phyloP scores from a whole-genome alignment of 192 early-diverging fungal genomes.

The Coemansia sp. region DNA sequence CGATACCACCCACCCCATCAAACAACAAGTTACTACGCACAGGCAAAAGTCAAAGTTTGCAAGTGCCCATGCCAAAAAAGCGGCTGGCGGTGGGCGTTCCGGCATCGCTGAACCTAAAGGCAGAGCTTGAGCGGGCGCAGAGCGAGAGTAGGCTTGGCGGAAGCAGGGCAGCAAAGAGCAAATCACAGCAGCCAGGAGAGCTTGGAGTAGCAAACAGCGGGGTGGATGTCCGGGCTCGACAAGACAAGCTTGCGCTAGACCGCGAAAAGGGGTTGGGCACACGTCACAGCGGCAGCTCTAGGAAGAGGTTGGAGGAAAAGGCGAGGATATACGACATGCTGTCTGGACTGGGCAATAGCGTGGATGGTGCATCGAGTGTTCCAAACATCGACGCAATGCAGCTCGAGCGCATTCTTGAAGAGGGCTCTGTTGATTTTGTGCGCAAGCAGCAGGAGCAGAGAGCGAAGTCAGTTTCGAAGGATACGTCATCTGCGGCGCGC shows the following conservation, averaged over 20 bases:
- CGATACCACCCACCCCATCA: constrained; percentile 8
- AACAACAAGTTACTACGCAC: not conserved
- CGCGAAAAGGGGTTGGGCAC: not conserved
- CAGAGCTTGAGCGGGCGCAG: constrained; percentile 35
- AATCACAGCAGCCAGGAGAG: not conserved
- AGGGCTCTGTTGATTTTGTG: constrained; percentile 49
- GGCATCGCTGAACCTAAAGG: constrained; percentile 26
- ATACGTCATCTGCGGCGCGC: not conserved
- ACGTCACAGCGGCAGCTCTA: not conserved
- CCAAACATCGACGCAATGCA: constrained; percentile 18
- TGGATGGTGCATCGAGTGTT: not conserved
- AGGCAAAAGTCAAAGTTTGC: not conserved
- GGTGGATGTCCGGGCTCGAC: constrained; percentile 21
- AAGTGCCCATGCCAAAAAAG: constrained; percentile 21
- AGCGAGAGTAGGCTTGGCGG: constrained; percentile 15
- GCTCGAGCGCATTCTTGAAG: constrained; percentile 32
- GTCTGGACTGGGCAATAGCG: not conserved
- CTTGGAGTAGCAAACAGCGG: constrained; percentile 24
- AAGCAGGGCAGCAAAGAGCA: constrained; percentile 3
- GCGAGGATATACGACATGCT: constrained; percentile 44
- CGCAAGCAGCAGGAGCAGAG: constrained; percentile 13
- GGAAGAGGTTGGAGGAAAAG: constrained; percentile 36
- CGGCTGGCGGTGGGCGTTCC: constrained; percentile 23
- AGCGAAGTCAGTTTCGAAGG: not conserved
- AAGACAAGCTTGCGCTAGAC: constrained; percentile 19